Evolutionary conservation across 2,329 filamentous ascomycete species (phyloP).

Genomic region (Magnaporthiopsis incrustans): DNA sequence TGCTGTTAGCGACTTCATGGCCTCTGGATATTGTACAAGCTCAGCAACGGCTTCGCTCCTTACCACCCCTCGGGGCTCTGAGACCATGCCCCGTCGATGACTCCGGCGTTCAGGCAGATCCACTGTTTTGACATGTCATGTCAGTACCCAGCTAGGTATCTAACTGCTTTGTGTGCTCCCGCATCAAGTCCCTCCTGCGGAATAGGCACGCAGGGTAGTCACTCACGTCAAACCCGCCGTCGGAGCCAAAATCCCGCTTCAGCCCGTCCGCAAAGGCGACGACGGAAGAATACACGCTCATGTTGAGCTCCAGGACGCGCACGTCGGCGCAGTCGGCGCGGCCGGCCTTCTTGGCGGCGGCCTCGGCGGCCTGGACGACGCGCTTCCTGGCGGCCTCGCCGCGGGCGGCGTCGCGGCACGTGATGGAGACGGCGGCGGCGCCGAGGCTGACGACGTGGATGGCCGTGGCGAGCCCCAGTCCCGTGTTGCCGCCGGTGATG

Average conservation of each 20-base stretch:
- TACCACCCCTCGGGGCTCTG: constrained; percentile 20
- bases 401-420: constrained; percentile 26
- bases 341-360: neutral
- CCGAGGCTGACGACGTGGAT: constrained; percentile 30
- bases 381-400: constrained; percentile 27
- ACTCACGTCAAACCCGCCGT: constrained; percentile 16
- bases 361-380: constrained; percentile 18
- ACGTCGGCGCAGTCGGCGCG: constrained; percentile 7
- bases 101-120: constrained; percentile 20
- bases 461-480: constrained; percentile 32
- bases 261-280: constrained; percentile 16
- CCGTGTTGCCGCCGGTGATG: constrained; percentile 32
- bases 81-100: constrained; percentile 14
- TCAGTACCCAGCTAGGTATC: neutral
- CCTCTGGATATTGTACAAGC: neutral
- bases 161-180: too few species aligned
- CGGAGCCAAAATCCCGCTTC: constrained; percentile 14
- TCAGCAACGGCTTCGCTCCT: constrained; percentile 7
- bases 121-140: constrained; percentile 2
- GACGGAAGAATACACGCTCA: constrained; percentile 19
- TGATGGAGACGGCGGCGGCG: constrained; percentile 31
- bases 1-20: neutral
- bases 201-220: neutral
- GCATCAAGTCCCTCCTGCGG: neutral
- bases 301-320: constrained; percentile 18